phyloP scores from a whole-genome alignment of 2,329 filamentous ascomycete species.

The Trichoderma koningii region DNA sequence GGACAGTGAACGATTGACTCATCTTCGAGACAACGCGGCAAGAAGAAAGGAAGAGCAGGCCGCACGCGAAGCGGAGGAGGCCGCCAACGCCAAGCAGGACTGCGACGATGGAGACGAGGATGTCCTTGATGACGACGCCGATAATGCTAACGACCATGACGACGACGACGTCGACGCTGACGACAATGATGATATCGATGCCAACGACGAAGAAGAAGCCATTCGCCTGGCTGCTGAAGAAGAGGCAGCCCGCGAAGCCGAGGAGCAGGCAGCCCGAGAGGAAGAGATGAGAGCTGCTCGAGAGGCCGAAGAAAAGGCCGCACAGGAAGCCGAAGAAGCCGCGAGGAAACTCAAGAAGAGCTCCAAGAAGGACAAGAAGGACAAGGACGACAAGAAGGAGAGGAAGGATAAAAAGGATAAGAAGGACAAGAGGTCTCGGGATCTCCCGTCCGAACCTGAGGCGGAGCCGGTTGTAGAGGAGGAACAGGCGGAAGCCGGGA shows the following conservation, averaged over 20 bases:
- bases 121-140: slow-evolving; percentile 39
- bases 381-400: slow-evolving; percentile 48
- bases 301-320: slow-evolving; percentile 34
- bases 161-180: slow-evolving; percentile 35
- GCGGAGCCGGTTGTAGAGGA: slow-evolving; percentile 27
- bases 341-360: slow-evolving; percentile 48
- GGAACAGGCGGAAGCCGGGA: slow-evolving; percentile 24
- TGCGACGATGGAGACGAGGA: slow-evolving; percentile 12
- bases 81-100: slow-evolving; percentile 16
- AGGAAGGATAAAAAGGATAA: slow-evolving; percentile 34
- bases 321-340: slow-evolving; percentile 30
- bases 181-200: slow-evolving; percentile 35
- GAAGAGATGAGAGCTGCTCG: slow-evolving; percentile 33
- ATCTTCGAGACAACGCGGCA: slow-evolving; percentile 9
- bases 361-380: slow-evolving; percentile 38
- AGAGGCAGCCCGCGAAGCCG: slow-evolving; percentile 27
- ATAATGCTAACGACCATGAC: slow-evolving; percentile 31
- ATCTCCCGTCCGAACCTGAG: slow-evolving; percentile 28
- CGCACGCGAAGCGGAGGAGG: slow-evolving; percentile 25
- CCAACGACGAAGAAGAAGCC: slow-evolving; percentile 32
- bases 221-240: slow-evolving; percentile 30
- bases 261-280: slow-evolving; percentile 29
- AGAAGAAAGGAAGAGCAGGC: slow-evolving; percentile 27
- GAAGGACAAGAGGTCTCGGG: slow-evolving; percentile 34
- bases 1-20: slow-evolving; percentile 10